Evolutionary conservation across 1,139 yeast genomes (phyloP), one percentile per base, ranked within the genome.

Genomic region (Williopsis jadinii): DNA sequence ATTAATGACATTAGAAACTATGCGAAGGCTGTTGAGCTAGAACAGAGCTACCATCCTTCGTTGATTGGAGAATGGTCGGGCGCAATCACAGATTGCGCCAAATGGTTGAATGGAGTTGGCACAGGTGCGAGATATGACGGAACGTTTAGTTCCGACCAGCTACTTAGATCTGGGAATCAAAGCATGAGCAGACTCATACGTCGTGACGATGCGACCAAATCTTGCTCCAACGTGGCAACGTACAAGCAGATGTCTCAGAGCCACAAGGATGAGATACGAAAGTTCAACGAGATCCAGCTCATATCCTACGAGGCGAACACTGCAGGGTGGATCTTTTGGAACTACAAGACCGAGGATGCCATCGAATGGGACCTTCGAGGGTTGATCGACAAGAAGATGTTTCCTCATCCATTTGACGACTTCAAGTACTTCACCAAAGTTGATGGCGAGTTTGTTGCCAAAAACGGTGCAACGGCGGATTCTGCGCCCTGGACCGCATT

Each of bases 91-190:
- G 97, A 92, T 64, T 92, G 98, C 69, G 80, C 95, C 19, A 71
- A 71, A 46, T 85, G 95, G 95, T 68, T 92, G 47, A 92, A 92
- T 56, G 97, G 97, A 54, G 95, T 86, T 34, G 86, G 87, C 37
- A 70, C 80, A 42, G 96, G 96, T 40, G 81, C 97, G 26, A 77
- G 97, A 55, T 88, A 74, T 65, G 88, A 85, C 40, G 95, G 87
- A 26, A 68, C 82, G 38, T 47, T 44, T 46, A 51, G 31, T 9
- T 29, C 30, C 0, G 13, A 15, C 9, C 50, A 47, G 36, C 34
- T 46, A 34, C 34, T 38, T 15, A 28, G 28, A 2, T 30, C 44
- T 8, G 28, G 19, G 28, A 28, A 33, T 19, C 19, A 15, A 11
- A 13, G 11, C 27, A 30, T n/a, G 30, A 28, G 29, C 11, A 8